Evolutionary conservation across 2,329 filamentous ascomycete genomes (phyloP).

Genomic region (Pyricularia sp.): DNA sequence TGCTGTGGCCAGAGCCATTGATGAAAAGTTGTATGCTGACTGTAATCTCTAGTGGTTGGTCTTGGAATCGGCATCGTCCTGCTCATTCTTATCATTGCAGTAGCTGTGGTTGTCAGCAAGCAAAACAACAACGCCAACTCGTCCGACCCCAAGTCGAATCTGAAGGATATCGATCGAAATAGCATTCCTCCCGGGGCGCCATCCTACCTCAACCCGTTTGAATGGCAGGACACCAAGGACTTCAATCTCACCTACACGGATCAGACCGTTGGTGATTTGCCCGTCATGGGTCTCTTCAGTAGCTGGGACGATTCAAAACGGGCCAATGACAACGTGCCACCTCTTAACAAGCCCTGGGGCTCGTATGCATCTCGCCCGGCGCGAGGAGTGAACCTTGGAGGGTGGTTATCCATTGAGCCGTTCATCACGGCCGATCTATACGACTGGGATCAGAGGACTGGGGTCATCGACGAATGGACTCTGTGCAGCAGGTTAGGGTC

Average conservation of each 20-base stretch:
- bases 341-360: slow-evolving; percentile 66
- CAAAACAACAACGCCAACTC: slow-evolving; percentile 43
- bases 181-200: slow-evolving; percentile 55
- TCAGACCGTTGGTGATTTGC: slow-evolving; percentile 73
- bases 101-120: slow-evolving; percentile 51
- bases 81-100: slow-evolving; percentile 57
- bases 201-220: slow-evolving; percentile 80
- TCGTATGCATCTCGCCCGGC: slow-evolving; percentile 71
- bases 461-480: slow-evolving; percentile 83
- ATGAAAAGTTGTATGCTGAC: background rate
- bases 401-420: slow-evolving; percentile 89
- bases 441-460: slow-evolving; percentile 48
- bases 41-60: slow-evolving; percentile 33
- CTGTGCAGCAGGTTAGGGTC: slow-evolving; percentile 62
- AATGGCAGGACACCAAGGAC: slow-evolving; percentile 81
- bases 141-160: slow-evolving; percentile 28
- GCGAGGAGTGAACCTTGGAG: slow-evolving; percentile 84
- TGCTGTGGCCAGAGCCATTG: background rate
- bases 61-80: slow-evolving; percentile 44
- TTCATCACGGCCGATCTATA: slow-evolving; percentile 95
- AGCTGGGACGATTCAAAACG: slow-evolving; percentile 75
- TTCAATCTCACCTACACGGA: slow-evolving; percentile 95
- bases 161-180: slow-evolving; percentile 42
- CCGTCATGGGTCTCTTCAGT: slow-evolving; percentile 79
- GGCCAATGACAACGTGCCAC: slow-evolving; percentile 72